A percentile compares a stretch with the other conserved stretches of the same genome.
phyloP scores from a whole-genome alignment of 345 rosid species.

The Cardamine resedifolia region DNA sequence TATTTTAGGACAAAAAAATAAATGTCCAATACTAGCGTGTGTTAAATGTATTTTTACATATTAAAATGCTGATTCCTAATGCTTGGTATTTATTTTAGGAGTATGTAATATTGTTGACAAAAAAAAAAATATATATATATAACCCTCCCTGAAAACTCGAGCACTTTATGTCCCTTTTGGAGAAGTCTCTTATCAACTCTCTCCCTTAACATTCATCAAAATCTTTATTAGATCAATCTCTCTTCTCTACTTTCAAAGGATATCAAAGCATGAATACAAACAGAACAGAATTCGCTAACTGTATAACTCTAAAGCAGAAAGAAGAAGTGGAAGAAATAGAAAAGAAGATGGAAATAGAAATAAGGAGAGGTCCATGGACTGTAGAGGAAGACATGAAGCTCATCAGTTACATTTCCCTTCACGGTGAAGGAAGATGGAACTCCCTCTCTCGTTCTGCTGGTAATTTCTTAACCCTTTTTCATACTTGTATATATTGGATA shows the following conservation, averaged over 20 bases:
- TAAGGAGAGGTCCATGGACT: conserved; percentile 74
- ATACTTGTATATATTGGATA: not conserved
- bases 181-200: not conserved
- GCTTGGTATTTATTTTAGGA: not conserved
- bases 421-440: conserved; percentile 80
- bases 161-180: conserved; percentile 1
- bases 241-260: not conserved
- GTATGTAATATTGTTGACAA: too few species aligned
- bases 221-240: not conserved
- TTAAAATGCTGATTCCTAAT: not conserved
- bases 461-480: conserved; percentile 18
- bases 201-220: conserved; percentile 6
- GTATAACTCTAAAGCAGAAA: conserved; percentile 8
- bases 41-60: not conserved
- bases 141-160: conserved; percentile 5
- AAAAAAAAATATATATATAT: too few species aligned
- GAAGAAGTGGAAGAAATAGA: conserved; percentile 29
- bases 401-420: conserved; percentile 47
- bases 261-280: conserved; percentile 9
- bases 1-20: not conserved
- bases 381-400: conserved; percentile 61
- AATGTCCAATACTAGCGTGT: not conserved
- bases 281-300: not conserved
- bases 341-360: conserved; percentile 30
- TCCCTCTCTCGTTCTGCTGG: conserved; percentile 58